These are phyloP conservation scores for Schizosaccharomyces osmophilus DNA, from an alignment of 805 yeast species.

Conservation along the genomic window DNA sequence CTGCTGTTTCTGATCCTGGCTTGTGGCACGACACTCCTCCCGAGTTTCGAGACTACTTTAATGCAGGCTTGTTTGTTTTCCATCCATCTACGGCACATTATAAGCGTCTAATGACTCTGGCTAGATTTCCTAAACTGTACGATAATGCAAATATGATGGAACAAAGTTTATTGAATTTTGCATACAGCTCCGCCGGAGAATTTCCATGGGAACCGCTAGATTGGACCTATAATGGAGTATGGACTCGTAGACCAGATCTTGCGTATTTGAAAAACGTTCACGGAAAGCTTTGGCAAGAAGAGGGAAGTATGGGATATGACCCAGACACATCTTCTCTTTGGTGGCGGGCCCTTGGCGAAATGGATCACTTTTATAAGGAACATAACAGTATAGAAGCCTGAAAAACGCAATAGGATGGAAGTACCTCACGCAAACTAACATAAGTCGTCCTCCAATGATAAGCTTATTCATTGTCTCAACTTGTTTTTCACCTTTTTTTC, in stretches of 20 bases:
- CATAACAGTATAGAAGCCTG: not conserved
- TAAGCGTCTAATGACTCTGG: not conserved
- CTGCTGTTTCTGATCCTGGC: slow-evolving; percentile 3
- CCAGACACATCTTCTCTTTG: not conserved
- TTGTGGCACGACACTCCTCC: not conserved
- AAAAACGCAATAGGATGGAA: not conserved
- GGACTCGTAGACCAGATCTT: not conserved
- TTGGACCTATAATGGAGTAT: slow-evolving; percentile 1
- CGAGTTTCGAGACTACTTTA: not conserved
- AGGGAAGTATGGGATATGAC: not conserved
- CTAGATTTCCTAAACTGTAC: not conserved
- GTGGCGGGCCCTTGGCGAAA: not conserved
- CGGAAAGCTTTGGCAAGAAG: slow-evolving; percentile 1
- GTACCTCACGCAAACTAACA: no score
- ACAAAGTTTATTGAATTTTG: slow-evolving; percentile 1
- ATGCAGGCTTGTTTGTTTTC: slow-evolving; percentile 1
- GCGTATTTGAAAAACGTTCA: not conserved
- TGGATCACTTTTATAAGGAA: not conserved
- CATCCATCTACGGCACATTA: not conserved
- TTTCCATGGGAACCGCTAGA: not conserved
- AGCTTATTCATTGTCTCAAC: no score
- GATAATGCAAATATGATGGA: slow-evolving; percentile 1
- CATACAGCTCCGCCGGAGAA: not conserved
- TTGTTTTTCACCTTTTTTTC: no score
- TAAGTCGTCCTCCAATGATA: no score